Percentiles rank a stretch among this genome's conserved stretches.
Evolutionary conservation across 345 rosid species (phyloP).

Genomic region (Linum trigynum): DNA sequence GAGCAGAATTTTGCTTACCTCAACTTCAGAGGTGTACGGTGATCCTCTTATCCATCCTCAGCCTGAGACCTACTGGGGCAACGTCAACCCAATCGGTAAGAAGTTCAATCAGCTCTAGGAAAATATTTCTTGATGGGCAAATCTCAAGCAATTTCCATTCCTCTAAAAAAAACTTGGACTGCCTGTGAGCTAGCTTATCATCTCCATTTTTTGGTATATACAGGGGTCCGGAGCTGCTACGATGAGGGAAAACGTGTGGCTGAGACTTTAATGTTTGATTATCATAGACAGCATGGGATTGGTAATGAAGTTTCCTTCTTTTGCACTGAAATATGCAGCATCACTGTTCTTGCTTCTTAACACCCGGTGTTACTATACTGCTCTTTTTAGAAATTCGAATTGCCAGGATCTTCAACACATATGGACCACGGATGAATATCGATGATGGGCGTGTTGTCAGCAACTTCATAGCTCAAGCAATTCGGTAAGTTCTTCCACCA

Average conservation of each 20-base stretch:
- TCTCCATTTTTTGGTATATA: neutral
- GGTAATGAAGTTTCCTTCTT: constrained; percentile 31
- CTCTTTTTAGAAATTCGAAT: constrained; percentile 65
- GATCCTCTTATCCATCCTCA: constrained; percentile 94
- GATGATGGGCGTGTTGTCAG: constrained; percentile 99
- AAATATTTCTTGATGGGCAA: too few relatives aligned
- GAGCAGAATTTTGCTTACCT: constrained; percentile 81
- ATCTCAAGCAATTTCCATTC: too few relatives aligned
- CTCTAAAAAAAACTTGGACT: neutral
- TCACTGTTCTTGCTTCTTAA: neutral
- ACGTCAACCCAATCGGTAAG: constrained; percentile 90
- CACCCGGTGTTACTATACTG: neutral
- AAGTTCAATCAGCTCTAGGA: neutral
- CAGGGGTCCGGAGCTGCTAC: constrained; percentile 91
- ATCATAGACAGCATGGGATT: constrained; percentile 92
- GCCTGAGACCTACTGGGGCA: constrained; percentile 94
- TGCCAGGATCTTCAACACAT: constrained; percentile 96
- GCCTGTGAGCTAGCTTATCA: neutral
- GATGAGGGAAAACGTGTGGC: constrained; percentile 99
- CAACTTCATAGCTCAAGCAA: constrained; percentile 98
- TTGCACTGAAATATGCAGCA: neutral
- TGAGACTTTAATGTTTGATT: constrained; percentile 94
- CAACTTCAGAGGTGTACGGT: constrained; percentile 95
- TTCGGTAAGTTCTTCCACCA: constrained; percentile 40
- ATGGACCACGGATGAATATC: constrained; percentile 96